Evolutionary conservation across 73 alveolate species (phyloP).

Genomic region (Diophrys appendiculata): DNA sequence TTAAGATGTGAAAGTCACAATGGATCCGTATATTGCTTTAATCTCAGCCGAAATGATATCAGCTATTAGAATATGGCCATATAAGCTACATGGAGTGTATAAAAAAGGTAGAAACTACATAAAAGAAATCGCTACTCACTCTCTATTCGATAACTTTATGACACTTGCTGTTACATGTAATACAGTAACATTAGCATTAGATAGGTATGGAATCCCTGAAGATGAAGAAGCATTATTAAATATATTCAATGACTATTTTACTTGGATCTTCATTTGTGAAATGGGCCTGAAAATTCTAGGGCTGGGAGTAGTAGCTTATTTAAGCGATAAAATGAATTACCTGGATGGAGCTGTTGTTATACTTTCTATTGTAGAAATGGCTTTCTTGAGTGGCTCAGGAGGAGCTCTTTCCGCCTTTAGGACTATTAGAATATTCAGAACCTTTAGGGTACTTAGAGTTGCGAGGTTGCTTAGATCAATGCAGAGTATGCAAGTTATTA

Average conservation of each 20-base stretch:
- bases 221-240: constrained; percentile 57
- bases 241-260: constrained; percentile 77
- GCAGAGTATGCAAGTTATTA: constrained; percentile 85
- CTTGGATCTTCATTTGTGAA: constrained; percentile 88
- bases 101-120: constrained; percentile 15
- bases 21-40: constrained; percentile 40
- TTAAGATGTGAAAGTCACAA: constrained; percentile 12
- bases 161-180: constrained; percentile 80
- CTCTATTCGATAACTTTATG: constrained; percentile 59
- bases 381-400: constrained; percentile 67
- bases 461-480: constrained; percentile 88
- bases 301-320: constrained; percentile 85
- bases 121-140: constrained; percentile 16
- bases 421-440: constrained; percentile 93
- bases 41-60: constrained; percentile 22
- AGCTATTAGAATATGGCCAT: constrained; percentile 36
- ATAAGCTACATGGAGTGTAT: constrained; percentile 17
- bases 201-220: constrained; percentile 77
- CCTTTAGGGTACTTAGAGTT: constrained; percentile 93
- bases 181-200: constrained; percentile 87
- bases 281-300: constrained; percentile 91
- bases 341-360: constrained; percentile 92
- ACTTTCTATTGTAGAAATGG: constrained; percentile 85
- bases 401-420: constrained; percentile 83
- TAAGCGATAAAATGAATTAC: constrained; percentile 91